Evolutionary conservation across 495 filamentous ascomycete species (phyloP).

Genomic region (Cryomyces minteri): DNA sequence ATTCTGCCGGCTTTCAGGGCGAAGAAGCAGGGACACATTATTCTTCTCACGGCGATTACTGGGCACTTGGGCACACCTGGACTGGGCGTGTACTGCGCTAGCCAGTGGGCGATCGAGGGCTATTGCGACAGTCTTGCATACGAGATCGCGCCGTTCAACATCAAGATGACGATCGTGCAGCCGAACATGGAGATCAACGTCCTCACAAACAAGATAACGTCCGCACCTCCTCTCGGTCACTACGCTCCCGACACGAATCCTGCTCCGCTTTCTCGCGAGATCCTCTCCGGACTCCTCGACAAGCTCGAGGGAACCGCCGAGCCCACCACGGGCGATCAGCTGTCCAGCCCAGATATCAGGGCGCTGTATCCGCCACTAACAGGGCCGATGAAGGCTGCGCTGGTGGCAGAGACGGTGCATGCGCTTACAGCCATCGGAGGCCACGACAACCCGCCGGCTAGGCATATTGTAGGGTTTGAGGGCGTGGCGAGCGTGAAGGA

Average conservation of each 20-base stretch:
- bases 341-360: constrained; percentile 33
- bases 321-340: constrained; percentile 23
- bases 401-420: constrained; percentile 79
- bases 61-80: constrained; percentile 88
- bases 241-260: constrained; percentile 59
- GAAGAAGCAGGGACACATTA: constrained; percentile 70
- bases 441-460: constrained; percentile 85
- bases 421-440: constrained; percentile 82
- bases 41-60: constrained; percentile 76
- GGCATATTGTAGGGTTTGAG: constrained; percentile 88
- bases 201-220: constrained; percentile 69
- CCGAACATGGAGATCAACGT: constrained; percentile 69
- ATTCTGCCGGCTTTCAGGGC: constrained; percentile 61
- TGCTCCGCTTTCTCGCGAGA: constrained; percentile 63
- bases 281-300: constrained; percentile 54
- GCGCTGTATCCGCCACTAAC: constrained; percentile 56
- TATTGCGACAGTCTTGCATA: constrained; percentile 93
- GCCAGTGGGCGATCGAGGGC: constrained; percentile 92
- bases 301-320: constrained; percentile 20
- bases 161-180: constrained; percentile 91
- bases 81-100: constrained; percentile 76
- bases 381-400: constrained; percentile 38
- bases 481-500: constrained; percentile 80
- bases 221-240: constrained; percentile 52
- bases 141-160: constrained; percentile 92